These are phyloP conservation scores for Uronychia binucleata DNA, from an alignment of 73 alveolate species.

Conservation along the genomic window DNA sequence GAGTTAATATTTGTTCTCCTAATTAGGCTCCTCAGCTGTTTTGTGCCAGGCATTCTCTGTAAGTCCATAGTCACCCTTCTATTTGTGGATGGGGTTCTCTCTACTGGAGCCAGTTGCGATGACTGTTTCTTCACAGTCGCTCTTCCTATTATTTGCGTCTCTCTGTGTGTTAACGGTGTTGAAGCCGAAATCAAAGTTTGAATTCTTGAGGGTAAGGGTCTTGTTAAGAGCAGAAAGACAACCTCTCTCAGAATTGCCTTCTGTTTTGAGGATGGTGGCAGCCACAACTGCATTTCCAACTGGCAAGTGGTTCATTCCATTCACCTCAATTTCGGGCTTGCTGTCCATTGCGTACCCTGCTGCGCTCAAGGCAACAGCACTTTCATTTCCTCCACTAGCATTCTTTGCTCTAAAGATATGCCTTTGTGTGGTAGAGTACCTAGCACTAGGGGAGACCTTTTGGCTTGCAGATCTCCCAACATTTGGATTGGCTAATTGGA, in stretches of 20 bases:
- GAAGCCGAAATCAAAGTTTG: neutral
- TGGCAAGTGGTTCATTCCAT: neutral
- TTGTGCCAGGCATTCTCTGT: too few relatives aligned
- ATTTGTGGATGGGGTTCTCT: too few relatives aligned
- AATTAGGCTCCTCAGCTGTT: too few relatives aligned
- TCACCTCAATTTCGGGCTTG: neutral
- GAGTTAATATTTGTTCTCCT: too few relatives aligned
- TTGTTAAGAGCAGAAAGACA: neutral
- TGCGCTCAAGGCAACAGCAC: too few relatives aligned
- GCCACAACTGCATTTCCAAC: neutral
- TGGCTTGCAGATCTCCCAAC: neutral
- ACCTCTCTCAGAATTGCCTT: neutral
- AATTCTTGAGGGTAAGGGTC: neutral
- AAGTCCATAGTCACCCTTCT: too few relatives aligned
- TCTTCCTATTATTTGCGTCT: neutral
- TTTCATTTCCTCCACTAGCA: neutral
- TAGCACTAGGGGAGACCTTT: neutral
- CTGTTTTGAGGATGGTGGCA: neutral
- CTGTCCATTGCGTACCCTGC: neutral
- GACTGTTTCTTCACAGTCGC: neutral
- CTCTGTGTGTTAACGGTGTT: neutral
- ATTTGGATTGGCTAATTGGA: neutral
- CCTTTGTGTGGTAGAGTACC: neutral
- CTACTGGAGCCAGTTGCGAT: too few relatives aligned
- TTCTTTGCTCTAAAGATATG: neutral